Conservation (phyloP, 768 basidiomycete genomes). For the Podaxis carcinomalis region DNA sequence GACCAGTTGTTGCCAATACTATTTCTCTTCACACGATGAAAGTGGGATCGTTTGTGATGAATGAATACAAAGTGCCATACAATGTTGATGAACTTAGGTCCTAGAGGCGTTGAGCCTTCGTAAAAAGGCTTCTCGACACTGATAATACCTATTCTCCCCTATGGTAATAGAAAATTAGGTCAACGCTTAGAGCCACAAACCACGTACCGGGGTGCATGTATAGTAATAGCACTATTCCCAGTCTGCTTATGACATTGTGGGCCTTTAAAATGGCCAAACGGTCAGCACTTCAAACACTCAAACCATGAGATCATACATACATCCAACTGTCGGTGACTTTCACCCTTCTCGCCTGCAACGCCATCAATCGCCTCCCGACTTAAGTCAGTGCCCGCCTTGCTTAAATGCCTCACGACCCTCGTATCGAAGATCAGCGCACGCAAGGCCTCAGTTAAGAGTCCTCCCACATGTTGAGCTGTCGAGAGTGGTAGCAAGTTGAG, state of each 20-base stretch:
- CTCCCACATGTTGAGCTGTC: no score
- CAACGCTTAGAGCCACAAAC: background rate
- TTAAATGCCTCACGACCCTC: no score
- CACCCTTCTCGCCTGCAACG: no score
- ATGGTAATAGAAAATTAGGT: background rate
- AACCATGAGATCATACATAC: no score
- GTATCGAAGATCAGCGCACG: no score
- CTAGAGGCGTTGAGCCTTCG: constrained; percentile 42
- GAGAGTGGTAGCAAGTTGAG: no score
- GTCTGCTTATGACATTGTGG: constrained; percentile 78
- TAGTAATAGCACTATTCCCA: constrained; percentile 89
- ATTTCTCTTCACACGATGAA: background rate
- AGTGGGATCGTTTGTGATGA: background rate
- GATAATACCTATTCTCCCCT: constrained; percentile 97
- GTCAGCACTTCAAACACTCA: no score
- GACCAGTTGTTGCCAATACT: background rate
- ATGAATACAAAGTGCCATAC: background rate
- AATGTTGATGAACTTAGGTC: background rate
- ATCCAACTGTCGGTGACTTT: no score
- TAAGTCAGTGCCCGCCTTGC: no score
- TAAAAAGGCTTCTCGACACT: constrained; percentile 85
- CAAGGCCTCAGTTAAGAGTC: no score
- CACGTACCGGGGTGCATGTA: constrained; percentile 80
- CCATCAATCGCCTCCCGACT: no score
- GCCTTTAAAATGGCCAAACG: no score